These are phyloP conservation scores for Torulaspora maleeae DNA, from an alignment of 805 yeast species.

Conservation along the genomic window DNA sequence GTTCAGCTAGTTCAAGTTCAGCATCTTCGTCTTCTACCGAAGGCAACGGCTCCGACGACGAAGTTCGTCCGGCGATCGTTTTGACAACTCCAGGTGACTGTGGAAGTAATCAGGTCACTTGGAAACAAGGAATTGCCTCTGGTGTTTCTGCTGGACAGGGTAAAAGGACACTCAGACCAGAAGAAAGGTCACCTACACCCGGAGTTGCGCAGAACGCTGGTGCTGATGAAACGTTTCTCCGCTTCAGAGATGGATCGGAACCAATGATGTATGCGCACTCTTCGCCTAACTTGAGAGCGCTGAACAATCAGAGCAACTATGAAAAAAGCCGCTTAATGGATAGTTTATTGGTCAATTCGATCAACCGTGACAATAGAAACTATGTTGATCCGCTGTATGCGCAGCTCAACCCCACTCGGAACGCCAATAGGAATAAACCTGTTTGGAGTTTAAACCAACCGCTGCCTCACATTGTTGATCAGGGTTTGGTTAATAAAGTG, in stretches of 20 bases:
- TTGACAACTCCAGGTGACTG: neutral
- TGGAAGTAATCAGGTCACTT: neutral
- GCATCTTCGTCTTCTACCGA: neutral
- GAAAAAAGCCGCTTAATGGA: conserved; percentile 14
- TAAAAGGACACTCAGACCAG: neutral
- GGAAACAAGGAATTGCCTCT: neutral
- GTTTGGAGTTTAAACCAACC: conserved; percentile 24
- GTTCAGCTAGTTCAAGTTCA: neutral
- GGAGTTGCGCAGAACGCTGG: neutral
- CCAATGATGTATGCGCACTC: conserved; percentile 12
- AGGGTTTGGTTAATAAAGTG: conserved; percentile 13
- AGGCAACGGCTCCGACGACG: neutral
- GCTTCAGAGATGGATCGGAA: neutral
- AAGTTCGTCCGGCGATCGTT: neutral
- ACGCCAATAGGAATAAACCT: conserved; percentile 11
- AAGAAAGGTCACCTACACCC: neutral
- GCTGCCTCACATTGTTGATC: conserved; percentile 18
- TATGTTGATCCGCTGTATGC: conserved; percentile 20
- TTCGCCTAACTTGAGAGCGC: conserved; percentile 14
- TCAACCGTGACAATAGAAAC: conserved; percentile 6
- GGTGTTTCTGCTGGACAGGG: neutral
- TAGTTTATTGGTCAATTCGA: conserved; percentile 1
- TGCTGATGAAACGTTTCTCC: neutral
- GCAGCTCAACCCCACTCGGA: conserved; percentile 13
- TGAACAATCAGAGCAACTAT: conserved; percentile 6